These are phyloP conservation scores for Neurospora intermedia DNA, from an alignment of 495 filamentous ascomycete species.

Conservation along the genomic window DNA sequence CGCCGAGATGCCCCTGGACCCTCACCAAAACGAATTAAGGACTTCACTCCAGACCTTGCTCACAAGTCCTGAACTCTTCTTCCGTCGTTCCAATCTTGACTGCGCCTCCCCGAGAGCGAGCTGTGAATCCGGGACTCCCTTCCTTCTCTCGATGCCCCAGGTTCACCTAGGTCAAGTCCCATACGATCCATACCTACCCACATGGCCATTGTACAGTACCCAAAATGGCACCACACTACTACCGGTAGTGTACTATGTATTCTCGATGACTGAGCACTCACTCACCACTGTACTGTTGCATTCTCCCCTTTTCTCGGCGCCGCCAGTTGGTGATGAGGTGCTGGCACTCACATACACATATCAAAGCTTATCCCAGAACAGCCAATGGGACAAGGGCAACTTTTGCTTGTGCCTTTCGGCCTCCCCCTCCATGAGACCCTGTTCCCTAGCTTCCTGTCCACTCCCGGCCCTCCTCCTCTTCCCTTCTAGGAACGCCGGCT, in stretches of 20 bases:
- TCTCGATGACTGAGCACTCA: background rate
- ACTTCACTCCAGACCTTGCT: background rate
- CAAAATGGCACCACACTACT: background rate
- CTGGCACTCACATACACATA: background rate
- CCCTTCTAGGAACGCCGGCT: background rate
- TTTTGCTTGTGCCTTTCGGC: background rate
- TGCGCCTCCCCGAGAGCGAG: background rate
- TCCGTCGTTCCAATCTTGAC: background rate
- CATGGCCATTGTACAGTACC: background rate
- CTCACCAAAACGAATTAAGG: background rate
- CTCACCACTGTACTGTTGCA: background rate
- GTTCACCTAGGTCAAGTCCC: background rate
- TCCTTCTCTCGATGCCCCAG: background rate
- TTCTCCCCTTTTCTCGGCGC: background rate
- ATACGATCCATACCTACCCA: background rate
- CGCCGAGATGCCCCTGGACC: background rate
- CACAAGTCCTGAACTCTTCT: background rate
- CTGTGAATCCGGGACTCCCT: background rate
- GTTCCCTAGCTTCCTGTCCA: background rate
- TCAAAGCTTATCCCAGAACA: background rate
- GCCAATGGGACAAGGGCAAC: background rate
- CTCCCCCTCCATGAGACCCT: background rate
- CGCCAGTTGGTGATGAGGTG: background rate
- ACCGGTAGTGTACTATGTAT: no score
- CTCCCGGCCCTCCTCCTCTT: background rate